Base-by-base conservation (phyloP, 129 eudicot species). In the Escallonia herrerae region DNA sequence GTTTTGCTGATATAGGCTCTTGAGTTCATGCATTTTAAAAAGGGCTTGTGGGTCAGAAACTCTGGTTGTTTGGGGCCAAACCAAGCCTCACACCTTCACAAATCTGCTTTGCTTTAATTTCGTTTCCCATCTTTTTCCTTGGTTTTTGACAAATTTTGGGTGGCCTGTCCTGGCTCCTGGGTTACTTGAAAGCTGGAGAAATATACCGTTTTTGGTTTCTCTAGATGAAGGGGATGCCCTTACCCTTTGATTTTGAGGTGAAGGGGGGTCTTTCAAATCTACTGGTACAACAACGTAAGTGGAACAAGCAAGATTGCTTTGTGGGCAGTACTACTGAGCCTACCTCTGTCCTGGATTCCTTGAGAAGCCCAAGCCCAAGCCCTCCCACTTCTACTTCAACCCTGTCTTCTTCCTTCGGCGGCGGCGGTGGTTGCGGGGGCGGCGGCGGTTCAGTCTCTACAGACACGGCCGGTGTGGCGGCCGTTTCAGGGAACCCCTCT, bases 221-320 rank as follows among this genome's bases (percentile, higher is more conserved):
- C 14, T 73, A 60, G 76, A 77, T 81, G 79, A 84, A 78, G 90
- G 90, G 90, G 76, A 90, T 87, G 85, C 97, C 91, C 95, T 84
- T 90, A 74, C 82, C 89, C 93, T 87, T 86, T 80, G 89, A 86
- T 61, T 78, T 84, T 51, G 84, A 86, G 81, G 95, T 87, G 95
- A 87, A 90, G 82, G 89, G 95, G 89, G 86, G 13, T 12, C 3
- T 53, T 53, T 53, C 14, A 6, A 14, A 3, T 51, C 12, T 7
- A 6, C 13, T 53, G 14, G 49, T 45, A 5, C 49, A 45, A 5
- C 49, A 45, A 5, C 49, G 2, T 53, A 53, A 53, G 15, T 11
- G 14, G 2, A 53, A 13, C 58, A 53, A 13, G 15, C 4, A 12
- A n/a, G 56, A n/a, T 51, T 13, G 3, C 4, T 53, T 12, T 53